Percentiles rank a stretch among this genome's conserved stretches.
Evolutionary conservation across 106 monocot genomes (phyloP).

Genomic region (Dioscorea zingiberensis): DNA sequence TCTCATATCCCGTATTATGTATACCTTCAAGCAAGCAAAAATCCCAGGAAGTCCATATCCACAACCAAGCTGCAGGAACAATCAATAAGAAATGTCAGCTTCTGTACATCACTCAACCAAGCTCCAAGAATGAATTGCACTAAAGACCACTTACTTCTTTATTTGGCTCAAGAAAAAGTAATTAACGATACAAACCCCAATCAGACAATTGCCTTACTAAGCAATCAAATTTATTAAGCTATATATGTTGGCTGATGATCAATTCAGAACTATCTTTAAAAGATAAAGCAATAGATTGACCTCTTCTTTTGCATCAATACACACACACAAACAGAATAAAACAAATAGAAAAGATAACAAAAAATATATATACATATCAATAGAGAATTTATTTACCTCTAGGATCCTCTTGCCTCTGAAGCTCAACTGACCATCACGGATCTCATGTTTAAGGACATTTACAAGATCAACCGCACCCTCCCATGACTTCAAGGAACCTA

Average conservation of each 20-base stretch:
- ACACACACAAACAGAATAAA: not conserved
- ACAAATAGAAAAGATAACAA: not conserved
- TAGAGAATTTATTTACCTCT: slow-evolving; percentile 41
- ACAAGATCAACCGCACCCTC: slow-evolving; percentile 86
- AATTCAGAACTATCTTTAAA: no score
- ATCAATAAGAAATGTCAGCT: slow-evolving; percentile 1
- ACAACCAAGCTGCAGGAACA: slow-evolving; percentile 63
- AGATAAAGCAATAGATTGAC: no score
- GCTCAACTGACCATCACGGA: slow-evolving; percentile 89
- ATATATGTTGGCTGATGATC: no score
- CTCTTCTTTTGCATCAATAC: not conserved
- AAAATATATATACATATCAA: no score
- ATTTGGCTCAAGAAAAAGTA: no score
- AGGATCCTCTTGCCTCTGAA: slow-evolving; percentile 87
- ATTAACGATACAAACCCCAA: no score
- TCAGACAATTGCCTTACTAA: no score
- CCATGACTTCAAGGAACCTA: slow-evolving; percentile 71
- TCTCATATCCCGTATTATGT: not conserved
- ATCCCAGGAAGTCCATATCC: slow-evolving; percentile 78
- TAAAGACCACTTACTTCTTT: no score
- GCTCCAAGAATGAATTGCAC: no score
- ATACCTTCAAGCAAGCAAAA: slow-evolving; percentile 92
- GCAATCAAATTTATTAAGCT: no score
- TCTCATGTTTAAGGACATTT: slow-evolving; percentile 78
- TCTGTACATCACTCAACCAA: no score